Conservation (phyloP, 306 rosid genomes). For the Carpinus fangiana region DNA sequence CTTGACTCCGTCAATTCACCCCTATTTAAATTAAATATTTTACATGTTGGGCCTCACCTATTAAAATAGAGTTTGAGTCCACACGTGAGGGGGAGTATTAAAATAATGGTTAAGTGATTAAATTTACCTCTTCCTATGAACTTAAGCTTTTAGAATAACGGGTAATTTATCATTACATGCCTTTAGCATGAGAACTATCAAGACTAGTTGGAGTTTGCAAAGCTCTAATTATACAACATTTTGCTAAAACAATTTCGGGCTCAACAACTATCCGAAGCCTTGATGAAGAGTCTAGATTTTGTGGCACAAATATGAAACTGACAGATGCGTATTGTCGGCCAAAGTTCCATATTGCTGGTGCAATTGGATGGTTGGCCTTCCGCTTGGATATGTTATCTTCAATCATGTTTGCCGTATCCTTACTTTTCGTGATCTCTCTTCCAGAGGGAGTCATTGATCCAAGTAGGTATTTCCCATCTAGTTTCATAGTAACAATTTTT, state of each 20-base stretch:
- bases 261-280: conserved; percentile 83
- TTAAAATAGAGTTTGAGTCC: no score
- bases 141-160: no score
- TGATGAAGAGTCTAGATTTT: conserved; percentile 73
- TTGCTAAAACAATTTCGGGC: conserved; percentile 82
- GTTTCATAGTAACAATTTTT: neutral
- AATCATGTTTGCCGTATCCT: conserved; percentile 64
- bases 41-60: no score
- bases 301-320: conserved; percentile 65
- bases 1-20: no score
- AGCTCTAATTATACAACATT: conserved; percentile 87
- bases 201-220: conserved; percentile 80
- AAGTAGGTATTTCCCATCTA: conserved; percentile 39
- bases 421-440: conserved; percentile 67
- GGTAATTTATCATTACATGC: no score
- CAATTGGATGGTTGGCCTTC: no score
- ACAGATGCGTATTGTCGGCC: conserved; percentile 51
- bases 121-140: no score
- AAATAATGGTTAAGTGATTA: no score
- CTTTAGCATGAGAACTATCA: conserved; percentile 79
- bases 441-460: conserved; percentile 79
- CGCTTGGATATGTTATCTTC: conserved; percentile 34
- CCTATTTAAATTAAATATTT: no score
- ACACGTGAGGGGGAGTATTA: no score
- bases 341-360: no score